phyloP scores from a whole-genome alignment of 345 rosid genomes.

The Salix suchowensis region DNA sequence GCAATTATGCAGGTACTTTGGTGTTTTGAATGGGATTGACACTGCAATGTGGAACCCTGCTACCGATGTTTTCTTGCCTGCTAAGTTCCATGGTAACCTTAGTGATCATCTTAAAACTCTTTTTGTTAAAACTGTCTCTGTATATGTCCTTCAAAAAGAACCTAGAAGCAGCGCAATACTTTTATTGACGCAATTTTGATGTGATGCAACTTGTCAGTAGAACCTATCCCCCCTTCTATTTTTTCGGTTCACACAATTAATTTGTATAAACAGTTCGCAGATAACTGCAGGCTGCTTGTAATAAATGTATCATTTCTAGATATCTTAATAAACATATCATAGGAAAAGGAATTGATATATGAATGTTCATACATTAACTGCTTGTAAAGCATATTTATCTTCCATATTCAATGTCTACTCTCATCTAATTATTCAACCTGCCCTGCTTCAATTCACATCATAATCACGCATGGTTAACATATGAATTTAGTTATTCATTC shows the following conservation, averaged over 20 bases:
- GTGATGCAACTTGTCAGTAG: too few species aligned
- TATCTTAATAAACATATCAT: not conserved
- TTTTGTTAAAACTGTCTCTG: not conserved
- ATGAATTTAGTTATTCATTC: not conserved
- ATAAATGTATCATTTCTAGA: not conserved
- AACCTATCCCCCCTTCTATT: too few species aligned
- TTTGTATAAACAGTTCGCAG: not conserved
- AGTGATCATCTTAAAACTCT: not conserved
- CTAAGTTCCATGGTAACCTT: conserved; percentile 41
- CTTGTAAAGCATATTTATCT: not conserved
- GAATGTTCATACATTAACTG: not conserved
- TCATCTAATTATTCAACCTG: not conserved
- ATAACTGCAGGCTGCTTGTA: not conserved
- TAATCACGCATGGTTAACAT: not conserved
- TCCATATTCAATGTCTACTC: not conserved
- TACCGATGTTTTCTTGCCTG: conserved; percentile 45
- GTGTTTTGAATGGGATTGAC: conserved; percentile 52
- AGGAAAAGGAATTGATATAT: not conserved
- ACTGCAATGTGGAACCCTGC: conserved; percentile 50
- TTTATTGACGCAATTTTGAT: not conserved
- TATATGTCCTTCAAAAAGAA: not conserved
- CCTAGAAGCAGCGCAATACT: not conserved
- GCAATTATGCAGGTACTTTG: conserved; percentile 42
- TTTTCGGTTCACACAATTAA: not conserved
- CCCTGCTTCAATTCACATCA: not conserved